Evolutionary conservation across 495 filamentous ascomycete species (phyloP).

Genomic region (Aspergillus funiculosus): DNA sequence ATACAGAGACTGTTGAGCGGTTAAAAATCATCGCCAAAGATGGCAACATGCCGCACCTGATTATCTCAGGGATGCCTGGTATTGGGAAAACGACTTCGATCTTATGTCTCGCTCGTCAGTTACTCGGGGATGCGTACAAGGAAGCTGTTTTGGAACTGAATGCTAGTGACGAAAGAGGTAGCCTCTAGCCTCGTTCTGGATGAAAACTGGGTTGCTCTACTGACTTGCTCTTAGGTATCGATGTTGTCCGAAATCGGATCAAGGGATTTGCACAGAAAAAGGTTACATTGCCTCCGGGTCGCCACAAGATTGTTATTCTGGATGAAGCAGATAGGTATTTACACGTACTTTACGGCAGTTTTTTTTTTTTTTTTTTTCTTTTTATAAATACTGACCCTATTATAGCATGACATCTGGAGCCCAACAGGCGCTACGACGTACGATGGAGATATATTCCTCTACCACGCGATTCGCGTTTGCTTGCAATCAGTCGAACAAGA

Average conservation of each 20-base stretch:
- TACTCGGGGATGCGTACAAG: conserved; percentile 92
- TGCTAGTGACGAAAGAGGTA: conserved; percentile 89
- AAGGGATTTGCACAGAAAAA: conserved; percentile 99
- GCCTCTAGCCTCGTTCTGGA: neutral
- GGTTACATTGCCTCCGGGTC: conserved; percentile 83
- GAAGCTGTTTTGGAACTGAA: conserved; percentile 96
- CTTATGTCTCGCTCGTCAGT: conserved; percentile 83
- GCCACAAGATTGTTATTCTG: conserved; percentile 95
- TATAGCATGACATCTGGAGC: conserved; percentile 83
- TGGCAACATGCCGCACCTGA: conserved; percentile 98
- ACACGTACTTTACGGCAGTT: neutral
- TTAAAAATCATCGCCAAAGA: conserved; percentile 98
- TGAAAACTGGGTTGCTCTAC: neutral
- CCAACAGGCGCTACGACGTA: conserved; percentile 90
- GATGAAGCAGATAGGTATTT: conserved; percentile 87
- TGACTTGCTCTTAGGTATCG: conserved; percentile 60
- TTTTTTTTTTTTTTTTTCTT: neutral
- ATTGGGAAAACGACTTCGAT: conserved; percentile 99
- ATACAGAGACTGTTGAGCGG: conserved; percentile 94
- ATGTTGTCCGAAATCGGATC: conserved; percentile 97
- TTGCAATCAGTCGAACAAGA: conserved; percentile 98
- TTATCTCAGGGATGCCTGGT: conserved; percentile 98
- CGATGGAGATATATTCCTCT: conserved; percentile 98
- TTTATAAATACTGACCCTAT: neutral
- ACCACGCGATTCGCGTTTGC: conserved; percentile 98